Evolutionary conservation across 2,329 filamentous ascomycete species (phyloP), one percentile per base, ranked within the genome.

Genomic region (Colletotrichum sp.): DNA sequence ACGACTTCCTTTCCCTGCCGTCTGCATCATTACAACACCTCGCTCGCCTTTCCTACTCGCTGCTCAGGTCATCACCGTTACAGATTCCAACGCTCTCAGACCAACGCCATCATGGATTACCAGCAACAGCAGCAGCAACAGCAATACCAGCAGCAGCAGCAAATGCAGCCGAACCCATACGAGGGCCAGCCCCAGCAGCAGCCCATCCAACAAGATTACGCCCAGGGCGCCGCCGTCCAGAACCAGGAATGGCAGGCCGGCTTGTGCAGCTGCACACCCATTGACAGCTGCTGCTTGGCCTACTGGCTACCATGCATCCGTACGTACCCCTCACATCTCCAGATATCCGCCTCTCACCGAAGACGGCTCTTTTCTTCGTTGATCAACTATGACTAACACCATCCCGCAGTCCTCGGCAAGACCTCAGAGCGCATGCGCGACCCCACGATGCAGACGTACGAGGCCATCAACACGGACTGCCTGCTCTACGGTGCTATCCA

Each of bases 381-480:
- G 36, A 39, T 39, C 16, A 39, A 5, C 21, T 5, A 8, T 63
- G 28, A 55, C 71, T 67, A 26, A 72, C 55, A 55, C 12, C 10
- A 63, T 3, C 26, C 26, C 13, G 7, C 78, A 88, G 87, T 89
- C 36, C 77, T 87, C 71, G 88, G 88, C 70, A 83, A 84, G 78
- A 88, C 88, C 7, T 79, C 86, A 18, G 84, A 86, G 69, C 87
- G 88, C 75, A 83, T 89, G 80, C 82, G 84, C 64, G 86, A 89
- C 72, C 87, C 87, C 5, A 83, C 83, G 9, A 84, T 87, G 81
- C 79, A 83, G 73, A 83, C 82, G 7, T 84, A 86, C 69, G 82
- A 86, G 59, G 77, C 80, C 59, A 77, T 84, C 78, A 88, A 89
- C 81, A 79, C 79, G 21, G 88, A 89, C 78, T 87, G 87, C 78